These are phyloP conservation scores for Exophiala sideris DNA, from an alignment of 2,329 filamentous ascomycete species.

Conservation along the genomic window DNA sequence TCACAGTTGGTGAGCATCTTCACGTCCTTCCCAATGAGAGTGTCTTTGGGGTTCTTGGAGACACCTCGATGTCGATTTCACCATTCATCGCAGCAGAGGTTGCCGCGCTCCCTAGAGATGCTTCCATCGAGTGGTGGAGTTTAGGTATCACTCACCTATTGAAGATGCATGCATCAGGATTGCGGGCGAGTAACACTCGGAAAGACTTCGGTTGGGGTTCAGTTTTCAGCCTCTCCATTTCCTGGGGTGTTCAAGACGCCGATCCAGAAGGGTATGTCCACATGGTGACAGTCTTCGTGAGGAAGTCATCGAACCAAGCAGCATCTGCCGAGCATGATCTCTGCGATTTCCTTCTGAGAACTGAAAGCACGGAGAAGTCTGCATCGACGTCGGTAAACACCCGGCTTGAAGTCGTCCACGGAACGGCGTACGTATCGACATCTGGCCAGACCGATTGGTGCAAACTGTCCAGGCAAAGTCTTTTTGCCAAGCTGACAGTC, in stretches of 20 bases:
- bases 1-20: conserved; percentile 20
- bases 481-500: conserved; percentile 11
- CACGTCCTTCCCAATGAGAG: conserved; percentile 27
- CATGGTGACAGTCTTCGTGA: conserved; percentile 8
- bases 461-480: neutral
- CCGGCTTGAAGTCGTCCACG: conserved; percentile 11
- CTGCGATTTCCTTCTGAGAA: neutral
- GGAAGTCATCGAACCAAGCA: neutral
- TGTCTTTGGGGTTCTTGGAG: conserved; percentile 10
- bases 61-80: conserved; percentile 44
- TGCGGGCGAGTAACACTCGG: neutral
- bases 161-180: neutral
- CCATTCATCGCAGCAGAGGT: conserved; percentile 75
- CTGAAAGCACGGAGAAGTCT: neutral
- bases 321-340: neutral
- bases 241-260: neutral
- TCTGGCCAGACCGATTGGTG: conserved; percentile 5
- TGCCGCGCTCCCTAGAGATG: conserved; percentile 68
- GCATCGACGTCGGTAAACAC: neutral
- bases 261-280: neutral
- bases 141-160: conserved; percentile 55
- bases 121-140: conserved; percentile 81
- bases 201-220: conserved; percentile 8
- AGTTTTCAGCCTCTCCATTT: neutral
- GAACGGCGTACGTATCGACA: conserved; percentile 17